Base-by-base conservation (phyloP, 768 basidiomycete genomes). In the Boletus sp. region DNA sequence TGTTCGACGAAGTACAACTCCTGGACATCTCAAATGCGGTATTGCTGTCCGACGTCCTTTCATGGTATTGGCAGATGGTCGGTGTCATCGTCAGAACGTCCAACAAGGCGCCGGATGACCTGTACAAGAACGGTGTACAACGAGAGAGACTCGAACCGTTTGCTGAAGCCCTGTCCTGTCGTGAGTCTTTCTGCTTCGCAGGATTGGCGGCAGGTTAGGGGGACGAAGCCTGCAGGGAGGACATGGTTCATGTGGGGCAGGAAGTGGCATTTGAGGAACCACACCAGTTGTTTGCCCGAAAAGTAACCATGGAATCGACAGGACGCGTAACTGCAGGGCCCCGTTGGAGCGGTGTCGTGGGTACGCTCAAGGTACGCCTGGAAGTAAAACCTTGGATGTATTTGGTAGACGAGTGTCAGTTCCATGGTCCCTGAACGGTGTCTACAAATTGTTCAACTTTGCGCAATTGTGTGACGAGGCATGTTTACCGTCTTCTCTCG, bases 31-130 rank as follows among this genome's bases (percentile, higher is more conserved):
- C 82, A 0, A 81, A 81, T 32, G 82, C 83, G 1, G 74, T 74
- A 7, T 69, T 80, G 1, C 69, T 79, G 5, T 75, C 76, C 7
- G 76, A 79, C 54, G 80, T 84, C 6, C 65, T 84, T 15, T 77
- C 79, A 13, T 84, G 80, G 81, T 84, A 79, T 61, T 84, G 82
- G 83, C 73, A 82, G 44, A 74, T 86, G 65, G 83, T 82, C 17
- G 82, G 83, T 2, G 78, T 84, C 7, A 9, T 45, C 13, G 71
- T 77, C 27, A 74, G 74, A 30, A 74, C 70, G 23, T 77, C 79
- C 40, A 83, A 83, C 63, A 77, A 78, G 51, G 74, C 82, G 10
- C 76, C 77, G 1, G 77, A 79, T 57, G 82, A 83, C 52, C 68
- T 83, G 15, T 83, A 83, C 69, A 74, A 75, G 62, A 79, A 82